Evolutionary conservation across 202 grass and related monocot genomes (phyloP).

Genomic region (Alloteropsis angusta): DNA sequence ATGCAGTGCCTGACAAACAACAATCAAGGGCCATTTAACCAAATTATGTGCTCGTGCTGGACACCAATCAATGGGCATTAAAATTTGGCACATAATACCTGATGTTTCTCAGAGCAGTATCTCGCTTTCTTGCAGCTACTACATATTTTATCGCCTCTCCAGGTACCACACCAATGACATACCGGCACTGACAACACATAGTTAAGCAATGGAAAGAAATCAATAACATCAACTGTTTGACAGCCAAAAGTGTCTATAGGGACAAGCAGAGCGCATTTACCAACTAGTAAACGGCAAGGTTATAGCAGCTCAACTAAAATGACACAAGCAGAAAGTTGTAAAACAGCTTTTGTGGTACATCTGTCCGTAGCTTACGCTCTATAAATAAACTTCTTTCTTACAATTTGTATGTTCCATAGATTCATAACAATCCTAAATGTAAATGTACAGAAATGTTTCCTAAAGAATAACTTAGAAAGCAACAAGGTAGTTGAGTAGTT

Average conservation of each 20-base stretch:
- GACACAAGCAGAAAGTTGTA: background rate
- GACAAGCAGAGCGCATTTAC: background rate
- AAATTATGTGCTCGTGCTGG: background rate
- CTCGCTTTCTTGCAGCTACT: constrained; percentile 62
- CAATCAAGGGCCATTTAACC: background rate
- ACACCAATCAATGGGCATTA: background rate
- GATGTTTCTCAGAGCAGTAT: constrained; percentile 91
- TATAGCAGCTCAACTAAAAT: background rate
- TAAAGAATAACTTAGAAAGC: background rate
- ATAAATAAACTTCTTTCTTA: background rate
- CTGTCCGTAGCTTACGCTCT: background rate
- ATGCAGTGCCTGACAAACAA: constrained; percentile 52
- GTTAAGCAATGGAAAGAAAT: constrained; percentile 16
- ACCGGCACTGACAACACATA: constrained; percentile 45
- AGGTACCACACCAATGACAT: constrained; percentile 91
- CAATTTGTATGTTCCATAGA: background rate
- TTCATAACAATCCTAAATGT: background rate
- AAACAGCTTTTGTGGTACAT: background rate
- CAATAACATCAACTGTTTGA: constrained; percentile 7
- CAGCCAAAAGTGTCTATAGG: background rate
- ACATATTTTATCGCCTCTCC: constrained; percentile 91
- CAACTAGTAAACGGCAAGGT: constrained; percentile 1
- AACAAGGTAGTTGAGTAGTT: background rate
- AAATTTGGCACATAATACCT: constrained; percentile 34
- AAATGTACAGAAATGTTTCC: background rate